Evolutionary conservation across 352 stramenopile species (phyloP).

Genomic region (Globisporangium cederbergense): DNA sequence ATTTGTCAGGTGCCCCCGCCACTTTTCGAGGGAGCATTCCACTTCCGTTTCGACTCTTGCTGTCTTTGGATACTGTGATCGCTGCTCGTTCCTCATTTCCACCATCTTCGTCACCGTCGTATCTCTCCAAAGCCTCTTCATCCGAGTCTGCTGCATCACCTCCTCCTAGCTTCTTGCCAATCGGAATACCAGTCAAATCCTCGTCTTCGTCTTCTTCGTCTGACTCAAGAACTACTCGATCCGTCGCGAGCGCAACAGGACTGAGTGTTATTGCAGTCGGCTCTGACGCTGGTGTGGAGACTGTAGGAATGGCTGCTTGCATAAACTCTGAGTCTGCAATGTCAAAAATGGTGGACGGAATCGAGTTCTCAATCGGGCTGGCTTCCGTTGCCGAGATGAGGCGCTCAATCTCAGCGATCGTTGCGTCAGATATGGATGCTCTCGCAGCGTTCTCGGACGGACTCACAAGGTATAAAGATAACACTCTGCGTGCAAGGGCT

Average conservation of each 20-base stretch:
- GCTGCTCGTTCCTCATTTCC: too few species aligned
- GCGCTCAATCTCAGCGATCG: constrained; percentile 32
- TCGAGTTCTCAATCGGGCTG: not conserved
- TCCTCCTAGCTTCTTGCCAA: constrained; percentile 3
- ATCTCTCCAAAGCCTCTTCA: constrained; percentile 27
- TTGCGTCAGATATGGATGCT: constrained; percentile 19
- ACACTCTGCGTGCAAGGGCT: constrained; percentile 21
- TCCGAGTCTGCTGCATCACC: constrained; percentile 31
- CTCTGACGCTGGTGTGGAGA: not conserved
- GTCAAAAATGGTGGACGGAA: constrained; percentile 45
- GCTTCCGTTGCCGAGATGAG: constrained; percentile 13
- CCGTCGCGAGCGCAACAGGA: not conserved
- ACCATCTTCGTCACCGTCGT: constrained; percentile 5
- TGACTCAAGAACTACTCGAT: constrained; percentile 2
- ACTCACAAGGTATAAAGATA: constrained; percentile 17
- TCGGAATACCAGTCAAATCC: not conserved
- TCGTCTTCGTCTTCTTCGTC: constrained; percentile 28
- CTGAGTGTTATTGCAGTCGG: constrained; percentile 3
- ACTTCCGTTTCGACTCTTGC: constrained; percentile 3
- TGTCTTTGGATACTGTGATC: not conserved
- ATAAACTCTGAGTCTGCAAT: constrained; percentile 52
- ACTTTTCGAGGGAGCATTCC: not conserved
- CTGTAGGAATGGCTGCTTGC: constrained; percentile 22
- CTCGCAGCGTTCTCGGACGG: not conserved
- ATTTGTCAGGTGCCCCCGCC: not conserved